Base-by-base conservation (phyloP, 1,284 basidiomycete species). In the Papiliotrema nemorosa region DNA sequence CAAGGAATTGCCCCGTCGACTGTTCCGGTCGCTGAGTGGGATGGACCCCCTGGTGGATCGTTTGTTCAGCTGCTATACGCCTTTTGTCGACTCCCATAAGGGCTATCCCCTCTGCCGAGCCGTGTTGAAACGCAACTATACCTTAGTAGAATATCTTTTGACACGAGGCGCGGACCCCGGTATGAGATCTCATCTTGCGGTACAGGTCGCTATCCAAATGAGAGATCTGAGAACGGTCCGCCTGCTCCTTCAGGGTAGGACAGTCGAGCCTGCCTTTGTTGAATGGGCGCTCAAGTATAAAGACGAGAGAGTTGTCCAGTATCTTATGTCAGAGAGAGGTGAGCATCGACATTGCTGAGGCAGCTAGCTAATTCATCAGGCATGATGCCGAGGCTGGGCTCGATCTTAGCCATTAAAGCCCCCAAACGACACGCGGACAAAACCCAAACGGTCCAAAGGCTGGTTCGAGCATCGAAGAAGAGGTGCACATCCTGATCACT, bases 51-150 rank as follows among this genome's bases (percentile, higher is more conserved):
- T 76, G 5, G 56, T 77, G 7, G 39, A 36, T 2, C 67, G 70
- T 54, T 59, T 77, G 5, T 67, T 76, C 47, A 47, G 54, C 0
- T 43, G 35, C 7, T 74, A 71, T 37, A 40, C n/a, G 6, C 64
- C 65, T 1, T 76, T 82, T 29, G 61, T 78, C 9, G 81, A 90
- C 66, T 79, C 84, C 5, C 78, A 85, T 68, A 78, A 81, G 1
- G 89, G 88, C 1, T 92, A 90, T 61, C 83, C 86, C 0, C 80
- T 93, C 27, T 83, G 82, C 9, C 83, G 82, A 53, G 87, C 89
- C 1, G 86, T 89, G 0, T 78, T 84, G 40, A 82, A 80, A 0
- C 76, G 77, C 13, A 84, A 84, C 58, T 59, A 78, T 0, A 82
- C 83, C 1, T 79, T 92, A 4, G 77, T 90, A 2, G 76, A 72